Conservation (phyloP, 495 filamentous ascomycete species). For the Talaromyces thailandensis region DNA sequence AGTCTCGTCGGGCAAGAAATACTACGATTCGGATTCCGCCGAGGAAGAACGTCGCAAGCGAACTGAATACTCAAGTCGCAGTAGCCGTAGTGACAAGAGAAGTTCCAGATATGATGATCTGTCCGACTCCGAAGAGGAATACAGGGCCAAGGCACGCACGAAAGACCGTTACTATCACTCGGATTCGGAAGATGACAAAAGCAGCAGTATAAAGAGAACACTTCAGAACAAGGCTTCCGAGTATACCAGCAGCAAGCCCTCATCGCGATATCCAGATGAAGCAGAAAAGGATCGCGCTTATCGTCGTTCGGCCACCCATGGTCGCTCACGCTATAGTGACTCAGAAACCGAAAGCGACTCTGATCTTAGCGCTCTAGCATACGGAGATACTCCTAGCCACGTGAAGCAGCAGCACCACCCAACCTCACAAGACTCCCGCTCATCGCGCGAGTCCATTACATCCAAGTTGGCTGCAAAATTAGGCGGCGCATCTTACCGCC, state of each 20-base stretch:
- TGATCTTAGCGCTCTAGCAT: constrained; percentile 29
- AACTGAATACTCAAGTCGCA: constrained; percentile 18
- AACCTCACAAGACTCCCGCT: constrained; percentile 4
- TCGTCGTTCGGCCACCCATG: constrained; percentile 17
- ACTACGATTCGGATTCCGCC: constrained; percentile 16
- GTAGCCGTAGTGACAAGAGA: constrained; percentile 25
- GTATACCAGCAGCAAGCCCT: constrained; percentile 12
- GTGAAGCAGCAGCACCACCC: constrained; percentile 4
- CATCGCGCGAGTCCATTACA: constrained; percentile 7
- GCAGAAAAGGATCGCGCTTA: constrained; percentile 11
- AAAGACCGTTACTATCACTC: constrained; percentile 33
- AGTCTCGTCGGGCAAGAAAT: constrained; percentile 13
- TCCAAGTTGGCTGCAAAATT: not conserved
- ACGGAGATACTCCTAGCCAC: constrained; percentile 21
- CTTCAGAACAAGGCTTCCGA: not conserved
- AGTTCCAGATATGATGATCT: constrained; percentile 9
- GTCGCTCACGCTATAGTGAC: constrained; percentile 17
- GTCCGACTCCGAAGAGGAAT: constrained; percentile 40
- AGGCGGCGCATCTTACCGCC: not conserved
- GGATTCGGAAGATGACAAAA: constrained; percentile 21
- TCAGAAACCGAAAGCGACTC: constrained; percentile 34
- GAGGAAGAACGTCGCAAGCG: constrained; percentile 15
- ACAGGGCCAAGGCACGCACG: constrained; percentile 22
- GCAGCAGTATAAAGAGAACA: constrained; percentile 1
- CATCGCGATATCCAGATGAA: constrained; percentile 14